Conservation (phyloP, 331 rosid species). For the Dryas integrifolia region DNA sequence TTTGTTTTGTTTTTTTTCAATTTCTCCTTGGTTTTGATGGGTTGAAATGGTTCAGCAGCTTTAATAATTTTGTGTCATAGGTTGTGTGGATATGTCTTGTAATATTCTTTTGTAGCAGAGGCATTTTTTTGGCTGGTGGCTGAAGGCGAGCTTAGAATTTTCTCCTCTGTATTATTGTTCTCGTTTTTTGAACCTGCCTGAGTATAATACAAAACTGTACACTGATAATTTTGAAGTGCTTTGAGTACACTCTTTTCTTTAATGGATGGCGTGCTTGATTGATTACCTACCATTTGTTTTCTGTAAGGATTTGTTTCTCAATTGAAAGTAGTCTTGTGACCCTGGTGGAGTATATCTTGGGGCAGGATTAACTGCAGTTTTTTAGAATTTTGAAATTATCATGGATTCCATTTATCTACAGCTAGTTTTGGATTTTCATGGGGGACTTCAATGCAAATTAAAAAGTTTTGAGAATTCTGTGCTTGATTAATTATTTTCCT, state of each 20-base stretch:
- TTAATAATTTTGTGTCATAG: constrained; percentile 46
- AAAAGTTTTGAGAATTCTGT: too few relatives aligned
- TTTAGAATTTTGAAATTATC: too few relatives aligned
- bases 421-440: too few relatives aligned
- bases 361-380: too few relatives aligned
- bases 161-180: constrained; percentile 48
- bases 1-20: not conserved
- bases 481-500: too few relatives aligned
- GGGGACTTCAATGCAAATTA: too few relatives aligned
- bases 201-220: constrained; percentile 23
- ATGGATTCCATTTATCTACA: too few relatives aligned
- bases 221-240: constrained; percentile 18
- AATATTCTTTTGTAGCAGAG: constrained; percentile 69
- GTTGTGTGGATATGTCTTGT: constrained; percentile 55
- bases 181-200: constrained; percentile 10
- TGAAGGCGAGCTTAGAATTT: constrained; percentile 53
- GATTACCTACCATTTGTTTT: not conserved
- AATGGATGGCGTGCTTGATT: not conserved
- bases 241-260: not conserved
- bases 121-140: constrained; percentile 58
- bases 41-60: constrained; percentile 48
- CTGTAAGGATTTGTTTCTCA: too few relatives aligned
- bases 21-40: constrained; percentile 34
- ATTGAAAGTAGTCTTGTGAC: too few relatives aligned
- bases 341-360: too few relatives aligned